phyloP scores from a whole-genome alignment of 768 basidiomycete genomes.

The Cytidiella melzeri region DNA sequence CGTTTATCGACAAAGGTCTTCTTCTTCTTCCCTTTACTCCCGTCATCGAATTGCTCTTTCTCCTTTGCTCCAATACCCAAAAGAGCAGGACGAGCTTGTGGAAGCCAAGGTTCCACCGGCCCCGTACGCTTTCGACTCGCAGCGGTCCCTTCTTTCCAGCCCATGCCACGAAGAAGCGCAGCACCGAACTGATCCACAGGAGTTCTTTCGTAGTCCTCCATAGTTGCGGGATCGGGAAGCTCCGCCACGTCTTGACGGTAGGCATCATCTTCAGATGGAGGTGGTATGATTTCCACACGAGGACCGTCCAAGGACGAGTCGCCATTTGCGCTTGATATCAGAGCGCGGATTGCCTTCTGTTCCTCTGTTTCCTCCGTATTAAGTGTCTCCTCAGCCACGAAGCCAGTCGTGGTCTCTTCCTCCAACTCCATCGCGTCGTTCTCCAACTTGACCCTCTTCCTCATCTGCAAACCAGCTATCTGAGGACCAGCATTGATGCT shows the following conservation, averaged over 20 bases:
- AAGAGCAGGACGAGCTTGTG: conserved; percentile 74
- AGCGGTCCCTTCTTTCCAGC: conserved; percentile 81
- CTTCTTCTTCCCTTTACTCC: conserved; percentile 45
- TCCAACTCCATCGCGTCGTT: conserved; percentile 17
- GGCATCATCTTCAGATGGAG: conserved; percentile 70
- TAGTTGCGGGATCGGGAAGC: conserved; percentile 67
- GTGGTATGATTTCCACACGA: conserved; percentile 58
- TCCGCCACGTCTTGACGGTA: conserved; percentile 77
- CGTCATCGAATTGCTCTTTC: conserved; percentile 64
- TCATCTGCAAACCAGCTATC: conserved; percentile 57
- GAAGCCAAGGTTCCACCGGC: conserved; percentile 73
- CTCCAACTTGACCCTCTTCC: conserved; percentile 27
- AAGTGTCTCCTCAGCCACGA: conserved; percentile 25
- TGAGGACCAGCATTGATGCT: conserved; percentile 74
- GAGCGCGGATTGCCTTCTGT: conserved; percentile 70
- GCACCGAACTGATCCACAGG: conserved; percentile 92
- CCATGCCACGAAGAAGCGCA: conserved; percentile 93
- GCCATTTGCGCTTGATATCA: conserved; percentile 52
- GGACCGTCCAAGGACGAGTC: conserved; percentile 31
- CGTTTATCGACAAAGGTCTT: conserved; percentile 57
- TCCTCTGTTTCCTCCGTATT: conserved; percentile 60
- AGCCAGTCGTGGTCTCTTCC: conserved; percentile 8
- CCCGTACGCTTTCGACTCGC: conserved; percentile 57
- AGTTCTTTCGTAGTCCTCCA: conserved; percentile 84
- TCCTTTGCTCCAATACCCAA: conserved; percentile 95